Conservation (phyloP, 2,329 filamentous ascomycete species). For the Thermochaetoides dissita region DNA sequence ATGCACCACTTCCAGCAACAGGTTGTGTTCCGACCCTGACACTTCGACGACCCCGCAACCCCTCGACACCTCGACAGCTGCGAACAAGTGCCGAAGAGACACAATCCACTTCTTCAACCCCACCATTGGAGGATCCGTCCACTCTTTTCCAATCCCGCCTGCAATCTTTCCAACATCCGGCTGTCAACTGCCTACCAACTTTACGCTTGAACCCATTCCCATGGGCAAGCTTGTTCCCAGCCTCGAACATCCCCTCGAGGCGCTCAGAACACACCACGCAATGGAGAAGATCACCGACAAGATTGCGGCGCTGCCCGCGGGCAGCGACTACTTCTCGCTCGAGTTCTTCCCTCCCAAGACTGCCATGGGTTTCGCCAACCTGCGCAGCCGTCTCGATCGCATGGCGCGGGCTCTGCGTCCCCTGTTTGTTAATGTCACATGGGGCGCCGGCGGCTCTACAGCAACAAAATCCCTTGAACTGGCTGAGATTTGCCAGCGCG, state of each 20-base stretch:
- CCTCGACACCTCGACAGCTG: too few species aligned
- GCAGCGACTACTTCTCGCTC: constrained; percentile 81
- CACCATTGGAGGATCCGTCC: too few species aligned
- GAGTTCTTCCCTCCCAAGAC: constrained; percentile 99
- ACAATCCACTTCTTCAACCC: too few species aligned
- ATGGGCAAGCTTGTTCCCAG: constrained; percentile 12
- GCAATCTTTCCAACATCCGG: background rate
- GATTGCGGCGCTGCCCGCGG: constrained; percentile 73
- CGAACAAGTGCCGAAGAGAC: too few species aligned
- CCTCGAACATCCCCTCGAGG: constrained; percentile 10
- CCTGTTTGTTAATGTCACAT: constrained; percentile 92
- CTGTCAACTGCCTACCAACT: background rate
- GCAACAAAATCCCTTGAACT: constrained; percentile 83
- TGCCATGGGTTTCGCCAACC: constrained; percentile 84
- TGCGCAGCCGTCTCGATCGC: constrained; percentile 81
- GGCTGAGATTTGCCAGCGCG: constrained; percentile 86
- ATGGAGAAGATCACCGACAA: constrained; percentile 93
- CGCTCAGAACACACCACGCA: constrained; percentile 10
- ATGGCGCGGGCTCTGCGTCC: constrained; percentile 87
- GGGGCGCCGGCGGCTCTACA: constrained; percentile 91
- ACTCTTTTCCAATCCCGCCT: too few species aligned
- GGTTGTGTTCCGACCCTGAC: too few species aligned
- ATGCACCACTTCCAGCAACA: too few species aligned
- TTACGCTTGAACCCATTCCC: background rate
- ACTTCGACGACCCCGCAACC: too few species aligned